These are phyloP conservation scores for Neofusicoccum cordaticola DNA, from an alignment of 2,329 filamentous ascomycete species.

Conservation along the genomic window DNA sequence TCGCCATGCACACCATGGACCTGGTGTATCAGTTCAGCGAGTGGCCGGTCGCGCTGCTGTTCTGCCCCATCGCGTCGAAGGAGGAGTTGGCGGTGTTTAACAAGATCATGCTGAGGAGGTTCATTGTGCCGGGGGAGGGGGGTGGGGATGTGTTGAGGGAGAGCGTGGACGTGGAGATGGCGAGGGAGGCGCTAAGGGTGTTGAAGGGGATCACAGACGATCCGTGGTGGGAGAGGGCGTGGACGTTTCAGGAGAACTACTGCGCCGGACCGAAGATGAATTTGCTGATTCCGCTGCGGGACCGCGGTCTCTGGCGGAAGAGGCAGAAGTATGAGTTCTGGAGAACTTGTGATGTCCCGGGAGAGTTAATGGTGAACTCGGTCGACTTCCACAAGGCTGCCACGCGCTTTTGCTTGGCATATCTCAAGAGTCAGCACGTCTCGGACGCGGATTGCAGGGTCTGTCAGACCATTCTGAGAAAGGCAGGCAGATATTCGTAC, in stretches of 20 bases:
- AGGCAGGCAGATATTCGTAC: conserved; percentile 6
- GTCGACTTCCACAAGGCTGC: conserved; percentile 17
- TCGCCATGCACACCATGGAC: conserved; percentile 19
- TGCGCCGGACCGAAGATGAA: conserved; percentile 17
- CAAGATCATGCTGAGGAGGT: neutral
- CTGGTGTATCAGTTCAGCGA: conserved; percentile 16
- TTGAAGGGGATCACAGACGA: conserved; percentile 15
- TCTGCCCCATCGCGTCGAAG: neutral
- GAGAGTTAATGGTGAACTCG: conserved; percentile 10
- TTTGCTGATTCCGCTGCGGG: conserved; percentile 11
- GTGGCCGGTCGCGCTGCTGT: conserved; percentile 18
- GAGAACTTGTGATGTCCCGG: neutral
- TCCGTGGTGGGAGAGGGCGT: conserved; percentile 19
- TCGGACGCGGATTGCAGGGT: neutral
- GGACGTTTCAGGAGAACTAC: conserved; percentile 20
- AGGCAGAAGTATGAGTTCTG: neutral
- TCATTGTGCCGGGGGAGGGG: neutral
- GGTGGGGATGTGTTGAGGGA: neutral
- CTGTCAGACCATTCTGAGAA: neutral
- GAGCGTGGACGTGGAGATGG: neutral
- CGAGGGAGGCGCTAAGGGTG: neutral
- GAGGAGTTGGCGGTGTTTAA: conserved; percentile 5
- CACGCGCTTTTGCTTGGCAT: conserved; percentile 14
- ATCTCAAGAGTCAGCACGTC: neutral
- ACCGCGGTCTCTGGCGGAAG: neutral